Conservation (phyloP, 805 yeast species). For the Lipomyces lipofer region DNA sequence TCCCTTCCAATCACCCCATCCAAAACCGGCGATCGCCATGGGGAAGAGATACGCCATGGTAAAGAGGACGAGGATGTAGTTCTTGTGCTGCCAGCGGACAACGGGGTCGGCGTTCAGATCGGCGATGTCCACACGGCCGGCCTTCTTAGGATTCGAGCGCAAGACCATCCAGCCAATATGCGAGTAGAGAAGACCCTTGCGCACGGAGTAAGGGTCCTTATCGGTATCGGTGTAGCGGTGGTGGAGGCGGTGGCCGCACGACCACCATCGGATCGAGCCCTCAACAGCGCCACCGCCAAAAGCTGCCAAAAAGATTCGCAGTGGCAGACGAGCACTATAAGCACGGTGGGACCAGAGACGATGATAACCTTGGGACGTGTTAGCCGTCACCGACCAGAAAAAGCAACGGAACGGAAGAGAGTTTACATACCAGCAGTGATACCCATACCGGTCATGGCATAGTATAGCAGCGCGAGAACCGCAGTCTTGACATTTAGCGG, state of each 20-base stretch:
- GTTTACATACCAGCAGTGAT: slow-evolving; percentile 61
- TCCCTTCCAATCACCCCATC: slow-evolving; percentile 74
- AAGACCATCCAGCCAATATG: slow-evolving; percentile 88
- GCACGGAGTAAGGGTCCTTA: slow-evolving; percentile 80
- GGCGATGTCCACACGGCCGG: slow-evolving; percentile 64
- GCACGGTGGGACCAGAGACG: slow-evolving; percentile 70
- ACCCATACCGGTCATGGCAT: slow-evolving; percentile 63
- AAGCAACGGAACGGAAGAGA: background rate
- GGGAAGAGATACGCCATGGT: slow-evolving; percentile 64
- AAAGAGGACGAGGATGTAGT: slow-evolving; percentile 59
- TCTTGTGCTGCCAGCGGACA: slow-evolving; percentile 68
- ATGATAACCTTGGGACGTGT: slow-evolving; percentile 55
- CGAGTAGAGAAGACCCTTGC: slow-evolving; percentile 77
- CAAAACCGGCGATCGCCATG: slow-evolving; percentile 57
- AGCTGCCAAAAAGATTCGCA: slow-evolving; percentile 55
- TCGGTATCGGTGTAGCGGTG: slow-evolving; percentile 88
- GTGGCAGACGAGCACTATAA: slow-evolving; percentile 47
- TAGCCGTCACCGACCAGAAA: background rate
- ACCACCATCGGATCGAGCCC: slow-evolving; percentile 79
- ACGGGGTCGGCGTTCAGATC: slow-evolving; percentile 62
- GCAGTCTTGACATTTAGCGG: slow-evolving; percentile 55
- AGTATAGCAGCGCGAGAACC: slow-evolving; percentile 54
- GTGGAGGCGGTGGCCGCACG: slow-evolving; percentile 81
- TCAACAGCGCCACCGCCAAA: slow-evolving; percentile 73
- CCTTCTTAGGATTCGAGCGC: slow-evolving; percentile 62